Evolutionary conservation across 441 rosid species (phyloP).

Genomic region (Iberis amara): DNA sequence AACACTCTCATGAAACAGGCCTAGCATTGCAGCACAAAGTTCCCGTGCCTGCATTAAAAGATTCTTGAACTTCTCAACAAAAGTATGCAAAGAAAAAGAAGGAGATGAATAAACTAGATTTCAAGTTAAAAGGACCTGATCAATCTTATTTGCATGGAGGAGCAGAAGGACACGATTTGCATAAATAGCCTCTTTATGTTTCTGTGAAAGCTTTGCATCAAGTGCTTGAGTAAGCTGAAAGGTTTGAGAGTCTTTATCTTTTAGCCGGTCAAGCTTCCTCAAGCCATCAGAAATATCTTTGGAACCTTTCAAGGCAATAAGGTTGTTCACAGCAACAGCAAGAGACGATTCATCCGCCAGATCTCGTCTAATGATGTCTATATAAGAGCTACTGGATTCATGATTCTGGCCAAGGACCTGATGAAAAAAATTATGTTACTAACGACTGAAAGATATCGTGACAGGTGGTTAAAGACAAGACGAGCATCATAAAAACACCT

Average conservation of each 20-base stretch:
- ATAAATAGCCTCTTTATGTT: conserved; percentile 69
- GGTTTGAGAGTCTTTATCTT: conserved; percentile 53
- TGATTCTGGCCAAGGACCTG: conserved; percentile 62
- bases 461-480: neutral
- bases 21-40: conserved; percentile 53
- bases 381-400: conserved; percentile 60
- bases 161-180: conserved; percentile 72
- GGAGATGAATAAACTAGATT: conserved; percentile 15
- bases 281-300: conserved; percentile 73
- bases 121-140: conserved; percentile 44
- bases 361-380: conserved; percentile 54
- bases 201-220: conserved; percentile 67
- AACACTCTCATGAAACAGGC: conserved; percentile 55
- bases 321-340: conserved; percentile 82
- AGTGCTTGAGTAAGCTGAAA: conserved; percentile 64
- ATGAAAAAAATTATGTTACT: conserved; percentile 28
- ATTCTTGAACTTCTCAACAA: conserved; percentile 4
- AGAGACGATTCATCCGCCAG: conserved; percentile 70
- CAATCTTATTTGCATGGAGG: conserved; percentile 81
- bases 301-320: conserved; percentile 66
- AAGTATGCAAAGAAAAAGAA: conserved; percentile 2
- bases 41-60: conserved; percentile 66
- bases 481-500: conserved; percentile 37
- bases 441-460: neutral
- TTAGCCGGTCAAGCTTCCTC: conserved; percentile 76